A percentile compares a stretch with the other conserved stretches of the same genome.
phyloP scores from a whole-genome alignment of 2,329 filamentous ascomycete species.

The Aspergillus pseudoterreus region DNA sequence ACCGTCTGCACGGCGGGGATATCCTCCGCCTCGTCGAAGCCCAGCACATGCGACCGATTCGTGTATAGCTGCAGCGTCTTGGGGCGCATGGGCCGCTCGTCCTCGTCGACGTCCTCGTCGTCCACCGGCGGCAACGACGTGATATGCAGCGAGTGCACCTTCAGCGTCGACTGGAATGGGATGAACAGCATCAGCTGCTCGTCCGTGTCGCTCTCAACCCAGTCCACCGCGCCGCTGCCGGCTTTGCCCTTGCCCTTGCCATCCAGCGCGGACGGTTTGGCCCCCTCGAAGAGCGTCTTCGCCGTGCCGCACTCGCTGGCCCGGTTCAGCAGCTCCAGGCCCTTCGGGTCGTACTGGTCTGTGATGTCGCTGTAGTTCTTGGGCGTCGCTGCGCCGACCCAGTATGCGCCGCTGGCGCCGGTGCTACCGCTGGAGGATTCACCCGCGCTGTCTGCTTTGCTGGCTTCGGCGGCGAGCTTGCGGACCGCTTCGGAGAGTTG shows the following conservation, averaged over 20 bases:
- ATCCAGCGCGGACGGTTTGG: constrained; percentile 62
- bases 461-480: constrained; percentile 65
- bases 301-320: constrained; percentile 73
- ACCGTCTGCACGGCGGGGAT: constrained; percentile 76
- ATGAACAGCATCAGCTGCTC: constrained; percentile 93
- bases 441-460: constrained; percentile 40
- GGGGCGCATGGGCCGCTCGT: constrained; percentile 75
- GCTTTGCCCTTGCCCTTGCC: constrained; percentile 45
- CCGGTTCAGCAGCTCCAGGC: constrained; percentile 82
- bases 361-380: constrained; percentile 82
- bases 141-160: constrained; percentile 82
- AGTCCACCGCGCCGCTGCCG: constrained; percentile 57
- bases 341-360: constrained; percentile 71
- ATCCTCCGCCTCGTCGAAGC: constrained; percentile 92
- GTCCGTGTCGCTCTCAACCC: constrained; percentile 94
- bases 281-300: constrained; percentile 66
- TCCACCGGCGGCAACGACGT: constrained; percentile 68
- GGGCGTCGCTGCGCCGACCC: constrained; percentile 72
- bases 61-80: constrained; percentile 80
- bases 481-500: constrained; percentile 68
- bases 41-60: constrained; percentile 84
- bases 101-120: constrained; percentile 57
- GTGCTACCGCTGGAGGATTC: constrained; percentile 41
- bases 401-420: constrained; percentile 46
- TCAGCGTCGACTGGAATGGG: constrained; percentile 82